Evolutionary conservation across 352 stramenopile species (phyloP), one percentile per base, ranked within the genome.

Genomic region (Globisporangium carolinianum): DNA sequence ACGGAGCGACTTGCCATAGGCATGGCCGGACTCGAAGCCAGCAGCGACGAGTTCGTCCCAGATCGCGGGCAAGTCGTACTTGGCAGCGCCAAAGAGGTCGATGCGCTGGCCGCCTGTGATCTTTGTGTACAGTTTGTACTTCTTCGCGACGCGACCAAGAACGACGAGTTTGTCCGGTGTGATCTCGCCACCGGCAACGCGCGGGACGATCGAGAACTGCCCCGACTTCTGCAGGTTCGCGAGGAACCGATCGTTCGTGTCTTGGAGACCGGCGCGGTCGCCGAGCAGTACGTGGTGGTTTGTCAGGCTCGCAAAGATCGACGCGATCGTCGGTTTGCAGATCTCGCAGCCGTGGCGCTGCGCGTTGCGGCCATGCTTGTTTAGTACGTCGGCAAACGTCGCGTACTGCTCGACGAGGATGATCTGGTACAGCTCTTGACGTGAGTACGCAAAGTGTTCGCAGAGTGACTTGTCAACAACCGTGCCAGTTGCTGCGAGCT

Each of bases 71-170:
- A 98, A 65, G 58, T 97, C 74, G 61, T 97, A 81, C 66, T 96
- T 96, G 56, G 94, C 79, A 14, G 91, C 91, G 41, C 91, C 91
- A 63, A 98, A 98, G 12, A 98, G 69, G 68, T 98, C 89, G 45
- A 98, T 79, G 39, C 91, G 85, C 66, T 98, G 91, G n/a, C 76
- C 91, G 18, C 91, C 91, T n/a, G 91, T 98, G 65, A 98, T 92
- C 71, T 98, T 98, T 8, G 83, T 84, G 75, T 98, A 98, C 49
- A 98, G 65, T 45, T 84, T 80, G 63, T 95, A 96, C 58, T 96
- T 89, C 61, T 92, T 87, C 7, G 88, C 89, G 32, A 94, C 79
- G 55, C 95, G 63, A 39, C 91, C 91, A 42, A 98, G 66, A 14
- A 73, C 78, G 61, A 98, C 96, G 42, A 98, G 75, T 63, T 96